Base-by-base conservation (phyloP, 2,329 filamentous ascomycete species). In the Apiospora kogelbergensis region DNA sequence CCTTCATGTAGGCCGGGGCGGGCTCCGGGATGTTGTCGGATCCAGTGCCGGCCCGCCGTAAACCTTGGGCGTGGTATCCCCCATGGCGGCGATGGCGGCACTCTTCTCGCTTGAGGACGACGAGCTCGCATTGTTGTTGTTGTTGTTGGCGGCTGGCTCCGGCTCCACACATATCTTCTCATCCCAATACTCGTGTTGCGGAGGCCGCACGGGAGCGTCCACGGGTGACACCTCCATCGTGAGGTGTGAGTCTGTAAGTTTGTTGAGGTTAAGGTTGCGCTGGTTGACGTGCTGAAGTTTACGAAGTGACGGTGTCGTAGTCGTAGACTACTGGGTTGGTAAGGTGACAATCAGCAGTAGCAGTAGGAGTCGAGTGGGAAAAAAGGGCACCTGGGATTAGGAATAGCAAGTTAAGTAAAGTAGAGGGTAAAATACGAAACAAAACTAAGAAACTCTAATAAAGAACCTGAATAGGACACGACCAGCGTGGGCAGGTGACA, bases 151-250 rank as follows among this genome's bases (percentile, higher is more conserved):
- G 7, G 40, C 42, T 45, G 17, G 40, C 30, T 53, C 65, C 1
- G 45, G 30, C 26, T 66, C 65, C 15, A 66, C 7, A 33, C 17
- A 66, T 6, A 66, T 66, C 44, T 66, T 66, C 20, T 66, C 65
- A 46, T 66, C 65, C 65, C 42, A 66, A 5, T 66, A 66, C 42
- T 66, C 65, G 13, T 24, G 26, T 17, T 66, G 65, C n/a, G 65
- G 65, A n/a, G 33, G 26, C 42, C 44, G 44, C 44, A 65, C 63
- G 7, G 63, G 63, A 20, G 63, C 0, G 7, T 30, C 63, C 11
- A 37, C 53, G 17, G 53, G 53, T 22, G 53, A 60, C 53, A 60
- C 53, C 33, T 60, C 53, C 53, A 60, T 45, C 17, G 63, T 65
- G 41, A 30, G 3, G 40, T n/a, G 41, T 15, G 37, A 33, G 37